Evolutionary conservation across 495 filamentous ascomycete species (phyloP).

Genomic region (Penicillium cinerascens): DNA sequence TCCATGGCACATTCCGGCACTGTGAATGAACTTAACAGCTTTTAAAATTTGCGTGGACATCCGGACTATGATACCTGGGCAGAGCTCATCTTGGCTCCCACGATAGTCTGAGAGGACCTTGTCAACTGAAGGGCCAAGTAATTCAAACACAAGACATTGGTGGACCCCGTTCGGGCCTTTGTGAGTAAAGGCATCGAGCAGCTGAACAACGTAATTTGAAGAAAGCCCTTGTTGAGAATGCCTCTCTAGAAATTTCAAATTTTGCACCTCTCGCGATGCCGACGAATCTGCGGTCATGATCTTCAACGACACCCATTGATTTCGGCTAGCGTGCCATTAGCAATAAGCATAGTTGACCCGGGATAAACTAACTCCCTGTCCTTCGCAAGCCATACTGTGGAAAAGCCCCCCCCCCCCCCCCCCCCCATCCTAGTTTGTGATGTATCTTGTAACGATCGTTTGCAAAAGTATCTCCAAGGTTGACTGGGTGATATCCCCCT

Average conservation of each 20-base stretch:
- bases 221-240: slow-evolving; percentile 8
- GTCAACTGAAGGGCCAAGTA: slow-evolving; percentile 35
- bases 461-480: slow-evolving; percentile 82
- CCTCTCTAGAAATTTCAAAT: slow-evolving; percentile 3
- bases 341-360: not conserved
- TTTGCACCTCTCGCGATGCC: slow-evolving; percentile 17
- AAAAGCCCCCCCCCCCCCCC: no score
- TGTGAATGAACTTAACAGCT: slow-evolving; percentile 29
- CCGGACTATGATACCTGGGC: slow-evolving; percentile 18
- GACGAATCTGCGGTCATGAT: slow-evolving; percentile 24
- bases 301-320: slow-evolving; percentile 38
- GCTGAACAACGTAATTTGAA: slow-evolving; percentile 25
- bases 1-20: slow-evolving; percentile 30
- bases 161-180: slow-evolving; percentile 43
- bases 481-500: slow-evolving; percentile 80
- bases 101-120: slow-evolving; percentile 19
- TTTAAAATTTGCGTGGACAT: slow-evolving; percentile 29
- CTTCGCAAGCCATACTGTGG: slow-evolving; percentile 72
- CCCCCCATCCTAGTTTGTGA: slow-evolving; percentile 84
- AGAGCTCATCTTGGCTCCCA: slow-evolving; percentile 15
- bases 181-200: slow-evolving; percentile 38
- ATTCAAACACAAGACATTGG: slow-evolving; percentile 43
- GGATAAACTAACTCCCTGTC: slow-evolving; percentile 22
- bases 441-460: slow-evolving; percentile 73
- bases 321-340: slow-evolving; percentile 5